phyloP scores from a whole-genome alignment of 108 stramenopile species.

The Schizochytrium sp. region DNA sequence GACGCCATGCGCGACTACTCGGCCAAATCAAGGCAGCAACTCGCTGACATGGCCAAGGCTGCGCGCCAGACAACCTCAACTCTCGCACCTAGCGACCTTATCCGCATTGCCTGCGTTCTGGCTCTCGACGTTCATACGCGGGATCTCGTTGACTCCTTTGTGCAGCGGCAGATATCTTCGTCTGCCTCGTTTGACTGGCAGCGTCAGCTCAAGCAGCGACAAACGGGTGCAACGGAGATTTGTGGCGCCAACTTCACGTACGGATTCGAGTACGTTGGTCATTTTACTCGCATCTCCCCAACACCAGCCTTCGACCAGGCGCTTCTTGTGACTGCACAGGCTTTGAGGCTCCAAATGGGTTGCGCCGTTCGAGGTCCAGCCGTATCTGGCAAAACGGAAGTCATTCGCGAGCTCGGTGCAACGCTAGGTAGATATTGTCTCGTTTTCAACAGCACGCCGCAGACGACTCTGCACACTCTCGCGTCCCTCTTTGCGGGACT shows the following conservation, averaged over 20 bases:
- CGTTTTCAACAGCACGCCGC: slow-evolving; percentile 72
- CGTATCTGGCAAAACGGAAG: slow-evolving; percentile 72
- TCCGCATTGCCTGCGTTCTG: slow-evolving; percentile 66
- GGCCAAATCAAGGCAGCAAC: slow-evolving; percentile 55
- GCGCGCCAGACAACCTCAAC: slow-evolving; percentile 55
- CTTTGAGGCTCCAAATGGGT: slow-evolving; percentile 71
- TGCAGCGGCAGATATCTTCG: slow-evolving; percentile 45
- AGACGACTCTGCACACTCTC: slow-evolving; percentile 58
- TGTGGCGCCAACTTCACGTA: slow-evolving; percentile 66
- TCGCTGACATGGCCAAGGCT: slow-evolving; percentile 59
- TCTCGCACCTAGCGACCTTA: slow-evolving; percentile 52
- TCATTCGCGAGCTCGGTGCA: slow-evolving; percentile 65
- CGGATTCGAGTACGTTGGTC: slow-evolving; percentile 74
- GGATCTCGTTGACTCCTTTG: slow-evolving; percentile 66
- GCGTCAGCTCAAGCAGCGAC: slow-evolving; percentile 66
- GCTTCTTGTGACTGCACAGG: slow-evolving; percentile 71
- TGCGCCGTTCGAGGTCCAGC: slow-evolving; percentile 71
- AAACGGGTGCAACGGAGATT: slow-evolving; percentile 35
- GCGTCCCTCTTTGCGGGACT: slow-evolving; percentile 65
- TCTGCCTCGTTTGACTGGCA: slow-evolving; percentile 65
- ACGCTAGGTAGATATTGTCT: slow-evolving; percentile 67
- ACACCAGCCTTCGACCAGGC: slow-evolving; percentile 73
- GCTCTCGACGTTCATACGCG: slow-evolving; percentile 73
- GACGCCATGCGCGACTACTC: slow-evolving; percentile 49
- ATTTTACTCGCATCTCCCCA: slow-evolving; percentile 65